phyloP scores from a whole-genome alignment of 257 asterid genomes.

The Rubia yunnanensis region DNA sequence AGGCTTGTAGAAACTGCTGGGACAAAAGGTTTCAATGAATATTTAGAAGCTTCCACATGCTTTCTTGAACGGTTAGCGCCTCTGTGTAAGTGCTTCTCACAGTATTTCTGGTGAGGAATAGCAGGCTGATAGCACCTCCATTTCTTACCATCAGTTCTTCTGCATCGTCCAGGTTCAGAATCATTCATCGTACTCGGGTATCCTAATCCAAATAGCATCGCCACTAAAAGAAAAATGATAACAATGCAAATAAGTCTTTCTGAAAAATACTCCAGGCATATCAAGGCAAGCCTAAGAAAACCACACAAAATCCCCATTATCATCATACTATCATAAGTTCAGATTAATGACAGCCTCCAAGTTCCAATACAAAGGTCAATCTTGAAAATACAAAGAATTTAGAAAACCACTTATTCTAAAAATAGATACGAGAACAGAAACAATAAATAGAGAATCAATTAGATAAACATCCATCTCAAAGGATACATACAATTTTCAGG shows the following conservation, averaged over 20 bases:
- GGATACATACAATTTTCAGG: background rate
- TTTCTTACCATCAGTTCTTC: slow-evolving; percentile 69
- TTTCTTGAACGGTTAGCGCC: slow-evolving; percentile 74
- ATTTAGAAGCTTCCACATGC: slow-evolving; percentile 52
- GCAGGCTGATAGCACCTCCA: slow-evolving; percentile 64
- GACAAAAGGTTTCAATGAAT: background rate
- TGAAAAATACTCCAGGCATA: background rate
- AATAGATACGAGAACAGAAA: too few species aligned
- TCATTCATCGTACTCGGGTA: slow-evolving; percentile 30
- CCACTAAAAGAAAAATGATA: background rate
- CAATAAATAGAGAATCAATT: background rate
- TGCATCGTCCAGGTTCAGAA: slow-evolving; percentile 62
- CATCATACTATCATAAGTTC: background rate
- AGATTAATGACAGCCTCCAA: background rate
- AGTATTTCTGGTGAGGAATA: slow-evolving; percentile 46
- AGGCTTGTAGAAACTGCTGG: slow-evolving; percentile 14
- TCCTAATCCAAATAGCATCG: slow-evolving; percentile 19
- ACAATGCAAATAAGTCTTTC: background rate
- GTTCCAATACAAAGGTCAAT: background rate
- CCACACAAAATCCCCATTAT: background rate
- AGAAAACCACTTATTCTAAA: background rate
- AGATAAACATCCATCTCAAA: background rate
- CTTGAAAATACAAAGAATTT: background rate
- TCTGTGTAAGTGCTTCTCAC: slow-evolving; percentile 62
- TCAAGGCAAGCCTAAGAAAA: background rate